Evolutionary conservation across 1,284 basidiomycete genomes (phyloP).

Genomic region (Chalciporus sp.): DNA sequence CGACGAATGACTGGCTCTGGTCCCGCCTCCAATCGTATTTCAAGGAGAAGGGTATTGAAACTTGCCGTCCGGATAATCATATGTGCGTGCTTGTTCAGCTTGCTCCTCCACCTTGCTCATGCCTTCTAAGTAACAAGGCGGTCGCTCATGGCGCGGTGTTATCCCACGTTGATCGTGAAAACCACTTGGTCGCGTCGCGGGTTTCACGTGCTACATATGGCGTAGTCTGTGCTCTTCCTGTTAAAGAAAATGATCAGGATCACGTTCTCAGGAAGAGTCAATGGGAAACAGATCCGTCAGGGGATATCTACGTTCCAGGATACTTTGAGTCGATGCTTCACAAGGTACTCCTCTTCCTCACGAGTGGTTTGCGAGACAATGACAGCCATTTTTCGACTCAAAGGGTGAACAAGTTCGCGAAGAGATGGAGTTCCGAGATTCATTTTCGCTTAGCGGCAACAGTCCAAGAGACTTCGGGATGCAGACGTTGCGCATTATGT

Average conservation of each 20-base stretch:
- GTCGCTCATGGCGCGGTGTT: conserved; percentile 54
- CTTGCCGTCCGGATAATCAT: conserved; percentile 35
- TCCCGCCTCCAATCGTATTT: conserved; percentile 35
- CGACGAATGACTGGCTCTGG: conserved; percentile 47
- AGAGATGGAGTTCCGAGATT: conserved; percentile 3
- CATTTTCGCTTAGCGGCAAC: conserved; percentile 2
- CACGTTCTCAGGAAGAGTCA: not conserved
- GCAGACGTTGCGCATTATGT: conserved; percentile 1
- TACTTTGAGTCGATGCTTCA: conserved; percentile 7
- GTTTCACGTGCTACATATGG: conserved; percentile 42
- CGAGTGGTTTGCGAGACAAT: not conserved
- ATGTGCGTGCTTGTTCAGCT: conserved; percentile 5
- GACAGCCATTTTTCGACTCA: not conserved
- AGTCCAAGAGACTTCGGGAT: conserved; percentile 5
- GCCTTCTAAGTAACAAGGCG: conserved; percentile 47
- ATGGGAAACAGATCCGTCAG: conserved; percentile 9
- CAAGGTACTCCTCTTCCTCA: not conserved
- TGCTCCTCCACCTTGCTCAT: not conserved
- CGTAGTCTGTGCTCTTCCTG: not conserved
- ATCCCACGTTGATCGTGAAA: conserved; percentile 44
- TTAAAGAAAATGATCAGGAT: conserved; percentile 2
- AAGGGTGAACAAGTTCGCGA: not conserved
- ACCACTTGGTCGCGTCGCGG: conserved; percentile 41
- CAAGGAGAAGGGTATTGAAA: conserved; percentile 17
- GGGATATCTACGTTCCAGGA: conserved; percentile 6